Percentiles rank a stretch among this genome's conserved stretches.
Evolutionary conservation across 805 yeast genomes (phyloP).

Genomic region (Yarrowia deformans): DNA sequence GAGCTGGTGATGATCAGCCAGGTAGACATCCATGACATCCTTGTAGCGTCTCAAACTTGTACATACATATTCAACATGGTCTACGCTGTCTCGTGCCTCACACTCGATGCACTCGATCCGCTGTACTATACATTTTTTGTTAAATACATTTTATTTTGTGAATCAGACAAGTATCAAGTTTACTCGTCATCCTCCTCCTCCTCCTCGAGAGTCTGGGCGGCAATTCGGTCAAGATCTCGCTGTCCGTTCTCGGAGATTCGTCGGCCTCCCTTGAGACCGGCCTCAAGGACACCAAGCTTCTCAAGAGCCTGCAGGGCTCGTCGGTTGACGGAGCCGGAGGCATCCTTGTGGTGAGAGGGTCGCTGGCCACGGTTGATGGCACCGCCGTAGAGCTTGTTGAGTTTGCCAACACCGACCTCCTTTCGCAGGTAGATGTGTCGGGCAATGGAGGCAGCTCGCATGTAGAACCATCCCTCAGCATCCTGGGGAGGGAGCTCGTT

Average conservation of each 20-base stretch:
- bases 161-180: slow-evolving; percentile 1
- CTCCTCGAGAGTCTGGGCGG: slow-evolving; percentile 96
- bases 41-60: no score
- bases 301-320: slow-evolving; percentile 96
- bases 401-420: slow-evolving; percentile 98
- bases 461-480: slow-evolving; percentile 99
- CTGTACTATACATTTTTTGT: slow-evolving; percentile 34
- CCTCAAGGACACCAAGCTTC: slow-evolving; percentile 96
- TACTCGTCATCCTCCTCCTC: slow-evolving; percentile 68
- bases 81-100: no score
- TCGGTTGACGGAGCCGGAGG: slow-evolving; percentile 99
- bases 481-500: slow-evolving; percentile 99
- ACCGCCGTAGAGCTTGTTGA: slow-evolving; percentile 99
- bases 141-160: slow-evolving; percentile 37
- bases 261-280: slow-evolving; percentile 98
- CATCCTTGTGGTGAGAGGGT: slow-evolving; percentile 98
- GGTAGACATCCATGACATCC: no score
- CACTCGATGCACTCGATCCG: neutral
- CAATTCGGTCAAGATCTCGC: slow-evolving; percentile 99
- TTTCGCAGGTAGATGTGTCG: slow-evolving; percentile 99
- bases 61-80: no score
- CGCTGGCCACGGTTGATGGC: slow-evolving; percentile 98
- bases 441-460: slow-evolving; percentile 99
- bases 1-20: no score
- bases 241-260: slow-evolving; percentile 99